These are phyloP conservation scores for Arabidopsis lyrata DNA, from an alignment of 441 rosid genomes.

Conservation along the genomic window DNA sequence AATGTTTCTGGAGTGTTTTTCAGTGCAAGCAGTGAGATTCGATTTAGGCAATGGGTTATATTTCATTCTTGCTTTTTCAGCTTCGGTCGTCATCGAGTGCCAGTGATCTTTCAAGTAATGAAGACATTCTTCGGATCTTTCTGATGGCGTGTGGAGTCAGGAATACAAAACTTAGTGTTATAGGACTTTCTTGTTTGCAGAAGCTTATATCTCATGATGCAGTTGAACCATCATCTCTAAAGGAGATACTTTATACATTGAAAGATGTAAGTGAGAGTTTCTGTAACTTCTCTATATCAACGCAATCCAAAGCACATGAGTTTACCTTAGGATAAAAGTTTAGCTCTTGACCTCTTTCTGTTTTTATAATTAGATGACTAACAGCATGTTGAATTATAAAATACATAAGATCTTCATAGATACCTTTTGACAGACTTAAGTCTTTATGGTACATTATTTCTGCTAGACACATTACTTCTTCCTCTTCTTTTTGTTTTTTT, in stretches of 20 bases:
- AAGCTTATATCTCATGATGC: constrained; percentile 98
- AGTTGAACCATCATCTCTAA: constrained; percentile 79
- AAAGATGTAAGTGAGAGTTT: constrained; percentile 73
- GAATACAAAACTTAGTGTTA: constrained; percentile 85
- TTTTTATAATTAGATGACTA: background rate
- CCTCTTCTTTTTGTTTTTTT: background rate
- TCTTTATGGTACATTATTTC: constrained; percentile 15
- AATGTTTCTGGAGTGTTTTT: constrained; percentile 9
- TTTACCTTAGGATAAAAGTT: constrained; percentile 6
- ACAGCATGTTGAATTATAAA: background rate
- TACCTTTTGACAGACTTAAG: constrained; percentile 3
- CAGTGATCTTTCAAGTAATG: constrained; percentile 82
- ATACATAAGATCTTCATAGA: constrained; percentile 1
- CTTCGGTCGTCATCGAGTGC: constrained; percentile 88
- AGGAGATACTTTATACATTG: constrained; percentile 79
- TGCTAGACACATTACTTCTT: background rate
- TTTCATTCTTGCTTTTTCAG: constrained; percentile 52
- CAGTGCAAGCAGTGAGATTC: constrained; percentile 24
- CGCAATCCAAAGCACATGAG: background rate
- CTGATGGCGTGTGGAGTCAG: constrained; percentile 93
- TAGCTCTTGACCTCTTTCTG: constrained; percentile 4
- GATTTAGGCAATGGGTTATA: background rate
- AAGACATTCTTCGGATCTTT: constrained; percentile 89
- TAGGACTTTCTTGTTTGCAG: constrained; percentile 94
- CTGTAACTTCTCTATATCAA: background rate